Conservation (phyloP, 306 rosid genomes). For the Senna tora region DNA sequence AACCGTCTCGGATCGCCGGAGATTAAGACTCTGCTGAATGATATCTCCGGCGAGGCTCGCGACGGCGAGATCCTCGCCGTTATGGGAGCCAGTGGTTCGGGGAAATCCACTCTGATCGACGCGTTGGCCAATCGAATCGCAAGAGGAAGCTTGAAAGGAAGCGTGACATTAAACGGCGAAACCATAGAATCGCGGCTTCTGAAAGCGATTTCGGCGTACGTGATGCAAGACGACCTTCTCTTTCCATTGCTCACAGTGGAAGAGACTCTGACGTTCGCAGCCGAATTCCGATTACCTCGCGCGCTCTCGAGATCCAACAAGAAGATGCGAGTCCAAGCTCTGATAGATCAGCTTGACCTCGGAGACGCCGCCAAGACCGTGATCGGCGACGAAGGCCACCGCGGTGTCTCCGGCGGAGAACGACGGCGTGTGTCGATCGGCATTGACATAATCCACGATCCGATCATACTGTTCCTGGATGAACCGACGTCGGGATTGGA, state of each 20-base stretch:
- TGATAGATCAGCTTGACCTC: constrained; percentile 67
- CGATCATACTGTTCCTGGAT: constrained; percentile 67
- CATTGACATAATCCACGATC: constrained; percentile 70
- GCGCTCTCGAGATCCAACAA: constrained; percentile 62
- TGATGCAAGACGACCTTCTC: constrained; percentile 71
- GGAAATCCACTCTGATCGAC: constrained; percentile 73
- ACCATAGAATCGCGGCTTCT: constrained; percentile 55
- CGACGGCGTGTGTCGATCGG: constrained; percentile 75
- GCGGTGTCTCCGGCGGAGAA: constrained; percentile 71
- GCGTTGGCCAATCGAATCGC: constrained; percentile 71
- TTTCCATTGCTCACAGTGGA: constrained; percentile 78
- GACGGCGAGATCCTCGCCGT: constrained; percentile 73
- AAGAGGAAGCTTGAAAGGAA: constrained; percentile 67
- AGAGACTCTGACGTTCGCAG: constrained; percentile 71
- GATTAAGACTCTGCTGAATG: constrained; percentile 58
- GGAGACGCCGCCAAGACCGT: constrained; percentile 61
- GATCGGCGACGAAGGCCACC: constrained; percentile 77
- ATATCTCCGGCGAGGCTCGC: constrained; percentile 67
- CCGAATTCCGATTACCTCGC: constrained; percentile 69
- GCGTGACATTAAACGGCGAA: constrained; percentile 59
- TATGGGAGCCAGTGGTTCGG: constrained; percentile 74
- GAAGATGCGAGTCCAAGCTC: constrained; percentile 58
- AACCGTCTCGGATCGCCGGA: constrained; percentile 9
- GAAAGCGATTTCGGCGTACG: constrained; percentile 72
- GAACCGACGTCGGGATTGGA: constrained; percentile 79